These are phyloP conservation scores for Trichoderma hamatum DNA, from an alignment of 2,329 filamentous ascomycete species.

Conservation along the genomic window DNA sequence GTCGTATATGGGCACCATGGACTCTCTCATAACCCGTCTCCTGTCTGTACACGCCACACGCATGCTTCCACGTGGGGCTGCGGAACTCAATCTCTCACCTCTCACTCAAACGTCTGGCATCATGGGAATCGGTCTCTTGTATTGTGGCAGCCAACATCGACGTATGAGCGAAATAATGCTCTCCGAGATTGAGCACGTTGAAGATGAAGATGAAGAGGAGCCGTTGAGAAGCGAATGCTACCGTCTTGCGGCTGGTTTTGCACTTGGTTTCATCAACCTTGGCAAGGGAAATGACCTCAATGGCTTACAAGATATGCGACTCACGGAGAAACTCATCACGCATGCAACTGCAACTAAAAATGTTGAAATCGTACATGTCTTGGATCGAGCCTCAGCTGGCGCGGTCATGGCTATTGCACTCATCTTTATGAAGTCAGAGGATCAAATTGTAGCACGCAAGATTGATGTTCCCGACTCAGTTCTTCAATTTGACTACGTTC, in stretches of 20 bases:
- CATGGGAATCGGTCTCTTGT: conserved; percentile 94
- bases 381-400: conserved; percentile 92
- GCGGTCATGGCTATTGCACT: conserved; percentile 87
- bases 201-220: conserved; percentile 79
- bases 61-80: conserved; percentile 89
- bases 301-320: conserved; percentile 89
- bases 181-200: conserved; percentile 89
- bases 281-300: conserved; percentile 86
- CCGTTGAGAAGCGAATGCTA: conserved; percentile 93
- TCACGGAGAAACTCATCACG: conserved; percentile 84
- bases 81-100: conserved; percentile 90
- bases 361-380: conserved; percentile 86
- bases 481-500: conserved; percentile 92
- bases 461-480: conserved; percentile 90
- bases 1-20: conserved; percentile 96
- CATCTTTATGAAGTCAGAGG: conserved; percentile 97
- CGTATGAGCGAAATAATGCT: conserved; percentile 99
- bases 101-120: conserved; percentile 94
- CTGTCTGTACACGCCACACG: conserved; percentile 94
- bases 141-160: conserved; percentile 93
- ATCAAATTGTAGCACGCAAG: conserved; percentile 83
- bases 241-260: conserved; percentile 88
- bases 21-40: conserved; percentile 88
- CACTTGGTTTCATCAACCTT: conserved; percentile 91
- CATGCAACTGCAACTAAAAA: conserved; percentile 88